A percentile compares a stretch with the other conserved stretches of the same genome.
Conservation (phyloP, 1,284 basidiomycete species). For the Agroathelia rolfsii region DNA sequence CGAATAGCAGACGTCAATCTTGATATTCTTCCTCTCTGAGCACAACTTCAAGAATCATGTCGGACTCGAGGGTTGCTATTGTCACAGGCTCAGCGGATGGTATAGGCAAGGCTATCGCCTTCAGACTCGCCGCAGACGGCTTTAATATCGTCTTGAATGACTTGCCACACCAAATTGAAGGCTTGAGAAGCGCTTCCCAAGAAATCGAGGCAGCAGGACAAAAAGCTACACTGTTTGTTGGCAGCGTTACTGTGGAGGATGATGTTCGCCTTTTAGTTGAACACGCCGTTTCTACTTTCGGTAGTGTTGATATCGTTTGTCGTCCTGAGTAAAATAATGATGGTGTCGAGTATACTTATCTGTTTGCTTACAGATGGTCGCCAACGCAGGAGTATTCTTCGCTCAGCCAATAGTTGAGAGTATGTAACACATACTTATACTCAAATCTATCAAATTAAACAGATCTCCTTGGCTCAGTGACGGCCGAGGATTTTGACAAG, state of each 20-base stretch:
- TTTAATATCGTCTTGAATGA: constrained; percentile 48
- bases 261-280: constrained; percentile 14
- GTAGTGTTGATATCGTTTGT: constrained; percentile 15
- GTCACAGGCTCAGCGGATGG: constrained; percentile 52
- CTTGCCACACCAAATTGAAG: constrained; percentile 9
- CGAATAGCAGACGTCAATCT: too few species aligned
- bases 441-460: too few species aligned
- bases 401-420: too few species aligned
- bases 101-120: constrained; percentile 47
- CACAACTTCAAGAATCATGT: constrained; percentile 2
- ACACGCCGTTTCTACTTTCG: constrained; percentile 13
- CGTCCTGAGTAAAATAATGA: too few species aligned
- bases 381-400: too few species aligned
- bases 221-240: constrained; percentile 9
- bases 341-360: too few species aligned
- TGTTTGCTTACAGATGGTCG: too few species aligned
- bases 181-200: constrained; percentile 10
- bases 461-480: too few species aligned
- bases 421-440: too few species aligned
- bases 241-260: constrained; percentile 13
- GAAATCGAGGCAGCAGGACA: constrained; percentile 11
- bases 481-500: constrained; percentile 2
- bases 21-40: not conserved
- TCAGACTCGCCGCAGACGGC: constrained; percentile 40
- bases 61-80: constrained; percentile 33